These are phyloP conservation scores for Exophiala viscosa DNA, from an alignment of 2,329 filamentous ascomycete genomes.

Conservation along the genomic window DNA sequence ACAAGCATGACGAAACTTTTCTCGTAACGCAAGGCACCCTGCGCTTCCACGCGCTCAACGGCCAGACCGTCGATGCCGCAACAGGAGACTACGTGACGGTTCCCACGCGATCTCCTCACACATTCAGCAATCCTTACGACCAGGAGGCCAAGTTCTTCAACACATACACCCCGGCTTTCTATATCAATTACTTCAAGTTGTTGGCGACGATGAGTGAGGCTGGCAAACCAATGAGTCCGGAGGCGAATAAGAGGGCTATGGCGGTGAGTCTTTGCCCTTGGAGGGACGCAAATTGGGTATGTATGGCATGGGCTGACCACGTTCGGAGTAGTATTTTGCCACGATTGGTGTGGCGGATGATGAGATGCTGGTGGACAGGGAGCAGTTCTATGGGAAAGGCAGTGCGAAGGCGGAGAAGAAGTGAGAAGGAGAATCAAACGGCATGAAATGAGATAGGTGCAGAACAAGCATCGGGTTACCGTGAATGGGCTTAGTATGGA, in stretches of 20 bases:
- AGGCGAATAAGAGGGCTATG: constrained; percentile 26
- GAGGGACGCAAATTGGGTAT: neutral
- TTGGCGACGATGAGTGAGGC: constrained; percentile 44
- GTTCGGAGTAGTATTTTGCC: constrained; percentile 22
- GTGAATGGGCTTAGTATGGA: too few relatives aligned
- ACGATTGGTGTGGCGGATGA: constrained; percentile 28
- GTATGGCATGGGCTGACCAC: neutral
- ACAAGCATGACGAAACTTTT: constrained; percentile 59
- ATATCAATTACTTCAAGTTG: constrained; percentile 57
- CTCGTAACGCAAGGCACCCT: constrained; percentile 42
- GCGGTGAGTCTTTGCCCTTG: constrained; percentile 19
- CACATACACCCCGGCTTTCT: constrained; percentile 56
- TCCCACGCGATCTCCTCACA: constrained; percentile 53
- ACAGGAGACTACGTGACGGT: constrained; percentile 52
- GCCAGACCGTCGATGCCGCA: constrained; percentile 24
- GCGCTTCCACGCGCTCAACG: constrained; percentile 27
- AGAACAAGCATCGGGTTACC: too few relatives aligned
- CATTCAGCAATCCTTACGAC: constrained; percentile 54
- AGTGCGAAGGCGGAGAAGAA: neutral
- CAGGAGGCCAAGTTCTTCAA: constrained; percentile 56
- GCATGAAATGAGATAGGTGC: too few relatives aligned
- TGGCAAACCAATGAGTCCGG: constrained; percentile 35
- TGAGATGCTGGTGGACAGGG: constrained; percentile 26
- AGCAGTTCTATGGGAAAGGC: constrained; percentile 17
- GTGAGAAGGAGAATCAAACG: neutral